Evolutionary conservation across 805 yeast genomes (phyloP), one percentile per base, ranked within the genome.

Genomic region (Candida tallmaniae): DNA sequence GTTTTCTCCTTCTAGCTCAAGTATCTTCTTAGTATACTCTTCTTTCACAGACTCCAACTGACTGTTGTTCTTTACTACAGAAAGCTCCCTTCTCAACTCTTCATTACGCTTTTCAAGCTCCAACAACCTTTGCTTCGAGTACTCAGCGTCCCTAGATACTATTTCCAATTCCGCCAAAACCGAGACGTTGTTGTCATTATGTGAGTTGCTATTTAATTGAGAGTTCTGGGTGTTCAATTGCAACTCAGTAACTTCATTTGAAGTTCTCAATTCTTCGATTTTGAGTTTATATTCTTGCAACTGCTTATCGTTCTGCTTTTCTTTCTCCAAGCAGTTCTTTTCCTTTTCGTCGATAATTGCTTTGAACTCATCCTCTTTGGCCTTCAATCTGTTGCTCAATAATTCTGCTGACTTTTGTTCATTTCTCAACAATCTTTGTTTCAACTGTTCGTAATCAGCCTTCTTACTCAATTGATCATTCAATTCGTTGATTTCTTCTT

Each of bases 21-120:
- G 58, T 13, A 78, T 55, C 47, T 70, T 72, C 42, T 68, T 69
- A 31, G 61, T 62, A 37, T 60, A 65, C 28, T 56, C 60, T 39
- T 68, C 70, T 34, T 61, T 61, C 17, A 72, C 30, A 10, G 44
- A 44, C 52, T 70, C 41, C 44, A 57, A 44, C 62, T 73, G 50
- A 49, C 65, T 44, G 58, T 75, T 68, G 35, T 73, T 68, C 24
- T 74, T 74, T 2, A 76, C 68, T 29, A 65, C 57, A 27, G 82
- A 74, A 34, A 88, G 55, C 36, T 83, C 83, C 12, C 77, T 67
- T 39, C 86, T 73, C 35, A 88, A 64, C 32, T 80, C 80, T 49
- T 83, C 84, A 49, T 87, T 89, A 39, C 95, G 69, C 41, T 74
- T 74, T 53, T 87, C 95, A 35, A 88, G 70, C 47, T 82, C 87